Evolutionary conservation across 2,329 filamentous ascomycete genomes (phyloP).

Genomic region (Trematosphaeria pertusa): DNA sequence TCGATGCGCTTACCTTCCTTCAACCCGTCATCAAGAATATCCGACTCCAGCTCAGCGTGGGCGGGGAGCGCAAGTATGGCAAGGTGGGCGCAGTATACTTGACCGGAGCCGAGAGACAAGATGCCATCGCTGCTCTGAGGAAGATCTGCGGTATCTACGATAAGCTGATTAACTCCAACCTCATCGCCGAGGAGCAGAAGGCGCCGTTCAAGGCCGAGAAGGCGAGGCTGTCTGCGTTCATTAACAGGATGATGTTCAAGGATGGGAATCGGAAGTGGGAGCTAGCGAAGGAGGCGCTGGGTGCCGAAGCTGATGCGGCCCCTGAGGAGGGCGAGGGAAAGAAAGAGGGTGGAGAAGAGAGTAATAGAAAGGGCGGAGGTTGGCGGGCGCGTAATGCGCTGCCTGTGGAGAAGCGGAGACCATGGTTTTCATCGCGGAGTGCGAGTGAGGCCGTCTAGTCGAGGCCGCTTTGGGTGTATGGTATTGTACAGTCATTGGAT

Average conservation of each 20-base stretch:
- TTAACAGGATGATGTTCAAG: conserved; percentile 28
- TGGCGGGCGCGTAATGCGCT: conserved; percentile 25
- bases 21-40: conserved; percentile 34
- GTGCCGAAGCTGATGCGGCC: neutral
- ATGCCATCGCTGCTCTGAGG: conserved; percentile 35
- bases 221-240: conserved; percentile 34
- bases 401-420: conserved; percentile 23
- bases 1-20: conserved; percentile 37
- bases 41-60: conserved; percentile 39
- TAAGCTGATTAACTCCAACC: conserved; percentile 36
- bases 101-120: conserved; percentile 25
- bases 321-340: neutral
- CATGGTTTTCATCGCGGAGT: conserved; percentile 18
- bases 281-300: neutral
- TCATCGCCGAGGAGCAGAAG: conserved; percentile 38
- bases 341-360: conserved; percentile 2
- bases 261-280: conserved; percentile 1
- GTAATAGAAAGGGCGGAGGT: neutral
- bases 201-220: conserved; percentile 32
- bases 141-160: conserved; percentile 41
- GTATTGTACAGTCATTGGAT: neutral
- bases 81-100: conserved; percentile 20
- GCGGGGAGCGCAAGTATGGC: conserved; percentile 14
- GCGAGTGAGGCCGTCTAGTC: no score
- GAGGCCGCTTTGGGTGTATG: neutral